phyloP scores from a whole-genome alignment of 2,329 filamentous ascomycete species.

The Lachnellula occidentalis region DNA sequence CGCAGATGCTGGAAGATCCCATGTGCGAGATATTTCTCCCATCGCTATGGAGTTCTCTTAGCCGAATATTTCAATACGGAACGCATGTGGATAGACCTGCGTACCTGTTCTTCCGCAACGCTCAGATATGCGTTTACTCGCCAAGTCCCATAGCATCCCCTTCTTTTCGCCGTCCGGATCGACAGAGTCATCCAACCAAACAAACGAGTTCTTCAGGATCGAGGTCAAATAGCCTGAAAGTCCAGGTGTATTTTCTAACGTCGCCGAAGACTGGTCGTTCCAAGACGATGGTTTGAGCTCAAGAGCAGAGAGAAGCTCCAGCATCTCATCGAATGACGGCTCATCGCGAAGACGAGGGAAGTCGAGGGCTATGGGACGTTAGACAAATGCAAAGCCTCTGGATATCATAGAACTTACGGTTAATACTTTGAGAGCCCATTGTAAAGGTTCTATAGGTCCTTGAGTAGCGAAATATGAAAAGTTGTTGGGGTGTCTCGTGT shows the following conservation, averaged over 20 bases:
- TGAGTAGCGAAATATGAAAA: neutral
- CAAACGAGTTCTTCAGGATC: conserved; percentile 39
- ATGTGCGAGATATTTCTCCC: conserved; percentile 56
- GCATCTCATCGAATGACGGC: conserved; percentile 59
- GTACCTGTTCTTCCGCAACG: conserved; percentile 71
- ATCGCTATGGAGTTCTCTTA: conserved; percentile 42
- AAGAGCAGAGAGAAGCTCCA: conserved; percentile 60
- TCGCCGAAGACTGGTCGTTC: conserved; percentile 31
- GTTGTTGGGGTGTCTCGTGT: neutral
- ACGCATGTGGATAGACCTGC: conserved; percentile 13
- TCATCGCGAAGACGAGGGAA: conserved; percentile 79
- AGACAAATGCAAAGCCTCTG: neutral
- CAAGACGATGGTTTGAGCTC: conserved; percentile 63
- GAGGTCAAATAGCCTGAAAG: conserved; percentile 32
- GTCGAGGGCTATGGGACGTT: conserved; percentile 51
- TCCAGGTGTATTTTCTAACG: neutral
- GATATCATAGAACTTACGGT: neutral
- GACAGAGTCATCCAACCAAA: conserved; percentile 49
- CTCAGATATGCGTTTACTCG: conserved; percentile 75
- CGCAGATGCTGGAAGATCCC: conserved; percentile 46
- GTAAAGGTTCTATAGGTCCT: neutral
- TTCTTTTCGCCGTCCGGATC: conserved; percentile 40
- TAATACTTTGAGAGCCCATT: neutral
- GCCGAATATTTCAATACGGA: neutral
- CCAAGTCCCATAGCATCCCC: conserved; percentile 70